Conservation (phyloP, 768 basidiomycete genomes). For the Kwoniella europaea region DNA sequence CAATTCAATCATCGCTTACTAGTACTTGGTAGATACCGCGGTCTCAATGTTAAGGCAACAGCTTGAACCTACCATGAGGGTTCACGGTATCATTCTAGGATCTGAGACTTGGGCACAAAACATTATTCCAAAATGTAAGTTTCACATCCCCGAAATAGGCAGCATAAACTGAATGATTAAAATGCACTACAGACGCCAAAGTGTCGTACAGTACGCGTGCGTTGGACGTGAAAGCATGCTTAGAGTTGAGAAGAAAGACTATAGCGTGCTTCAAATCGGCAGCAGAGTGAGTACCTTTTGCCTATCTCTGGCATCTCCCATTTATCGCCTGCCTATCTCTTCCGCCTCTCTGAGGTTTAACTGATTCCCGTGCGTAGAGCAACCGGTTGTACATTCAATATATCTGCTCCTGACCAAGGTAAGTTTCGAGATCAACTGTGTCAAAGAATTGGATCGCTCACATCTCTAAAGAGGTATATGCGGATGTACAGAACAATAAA, state of each 20-base stretch:
- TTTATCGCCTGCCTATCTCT: slow-evolving; percentile 2
- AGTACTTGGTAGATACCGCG: slow-evolving; percentile 69
- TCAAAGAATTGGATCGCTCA: slow-evolving; percentile 1
- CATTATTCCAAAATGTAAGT: slow-evolving; percentile 75
- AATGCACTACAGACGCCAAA: slow-evolving; percentile 63
- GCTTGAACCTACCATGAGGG: slow-evolving; percentile 76
- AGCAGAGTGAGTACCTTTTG: slow-evolving; percentile 23
- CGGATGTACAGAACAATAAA: slow-evolving; percentile 41
- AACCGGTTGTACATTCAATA: slow-evolving; percentile 67
- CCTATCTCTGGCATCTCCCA: not conserved
- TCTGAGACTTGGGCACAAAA: slow-evolving; percentile 55
- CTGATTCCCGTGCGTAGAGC: slow-evolving; percentile 58
- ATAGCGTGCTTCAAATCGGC: slow-evolving; percentile 72
- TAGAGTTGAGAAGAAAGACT: slow-evolving; percentile 67
- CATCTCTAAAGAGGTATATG: slow-evolving; percentile 23
- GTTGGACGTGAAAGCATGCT: slow-evolving; percentile 68
- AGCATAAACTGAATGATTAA: slow-evolving; percentile 65
- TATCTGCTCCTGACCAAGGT: slow-evolving; percentile 55
- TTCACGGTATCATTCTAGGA: slow-evolving; percentile 18
- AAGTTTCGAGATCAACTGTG: slow-evolving; percentile 8
- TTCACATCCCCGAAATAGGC: slow-evolving; percentile 64
- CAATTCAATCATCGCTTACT: not conserved
- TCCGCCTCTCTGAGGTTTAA: not conserved
- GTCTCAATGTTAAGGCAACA: slow-evolving; percentile 84
- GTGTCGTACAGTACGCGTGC: slow-evolving; percentile 79